Percentiles rank a stretch among this genome's conserved stretches.
Evolutionary conservation across 768 basidiomycete species (phyloP).

Genomic region (Lactarius tabidus): DNA sequence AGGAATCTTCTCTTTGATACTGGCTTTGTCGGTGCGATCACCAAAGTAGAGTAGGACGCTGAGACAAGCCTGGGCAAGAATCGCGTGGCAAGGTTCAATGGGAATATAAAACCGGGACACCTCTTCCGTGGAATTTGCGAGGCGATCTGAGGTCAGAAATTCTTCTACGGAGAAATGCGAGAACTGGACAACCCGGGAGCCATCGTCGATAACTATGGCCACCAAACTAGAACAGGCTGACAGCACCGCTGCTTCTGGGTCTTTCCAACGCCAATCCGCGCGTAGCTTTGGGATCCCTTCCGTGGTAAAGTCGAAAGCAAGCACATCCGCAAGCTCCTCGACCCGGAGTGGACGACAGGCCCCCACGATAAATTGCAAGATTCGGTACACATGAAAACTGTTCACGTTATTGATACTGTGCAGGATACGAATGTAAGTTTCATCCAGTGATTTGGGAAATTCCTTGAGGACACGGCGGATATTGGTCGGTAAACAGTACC

Average conservation of each 20-base stretch:
- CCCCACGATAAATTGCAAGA: neutral
- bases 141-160: neutral
- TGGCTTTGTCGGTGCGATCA: no score
- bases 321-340: neutral
- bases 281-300: neutral
- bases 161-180: neutral
- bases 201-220: accelerated
- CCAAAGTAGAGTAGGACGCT: no score
- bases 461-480: no score
- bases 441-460: neutral
- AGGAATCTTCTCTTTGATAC: no score
- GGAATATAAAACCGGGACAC: no score
- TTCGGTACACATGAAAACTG: neutral
- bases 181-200: neutral
- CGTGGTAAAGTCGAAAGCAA: neutral
- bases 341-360: neutral
- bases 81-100: no score
- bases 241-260: neutral
- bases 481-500: neutral
- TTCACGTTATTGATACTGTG: neutral
- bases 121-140: no score
- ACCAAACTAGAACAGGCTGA: neutral
- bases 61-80: no score
- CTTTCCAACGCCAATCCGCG: neutral
- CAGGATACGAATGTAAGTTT: neutral